Percentiles rank a stretch among this genome's conserved stretches.
Evolutionary conservation across 1,284 basidiomycete genomes (phyloP).

Genomic region (Tylopilus sp.): DNA sequence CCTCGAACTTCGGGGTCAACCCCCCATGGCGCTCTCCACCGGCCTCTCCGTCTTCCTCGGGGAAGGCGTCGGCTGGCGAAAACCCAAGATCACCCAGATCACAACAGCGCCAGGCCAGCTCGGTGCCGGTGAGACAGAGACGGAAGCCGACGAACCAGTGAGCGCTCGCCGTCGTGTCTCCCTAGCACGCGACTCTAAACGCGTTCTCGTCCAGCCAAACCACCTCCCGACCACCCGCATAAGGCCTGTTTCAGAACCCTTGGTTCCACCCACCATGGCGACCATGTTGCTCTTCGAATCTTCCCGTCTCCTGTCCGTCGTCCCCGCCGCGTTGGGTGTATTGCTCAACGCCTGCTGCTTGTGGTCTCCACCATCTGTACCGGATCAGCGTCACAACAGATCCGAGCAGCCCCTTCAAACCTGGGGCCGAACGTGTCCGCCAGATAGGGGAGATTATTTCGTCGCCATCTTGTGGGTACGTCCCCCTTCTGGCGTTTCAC

Average conservation of each 20-base stretch:
- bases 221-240: constrained; percentile 61
- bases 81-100: constrained; percentile 38
- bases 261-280: constrained; percentile 41
- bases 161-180: too few species aligned
- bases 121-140: constrained; percentile 72
- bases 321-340: constrained; percentile 65
- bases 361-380: constrained; percentile 37
- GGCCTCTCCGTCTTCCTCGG: constrained; percentile 26
- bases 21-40: background rate
- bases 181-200: background rate
- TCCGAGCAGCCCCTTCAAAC: background rate
- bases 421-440: constrained; percentile 28
- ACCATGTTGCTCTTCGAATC: constrained; percentile 43
- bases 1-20: constrained; percentile 15
- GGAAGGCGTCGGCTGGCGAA: constrained; percentile 25
- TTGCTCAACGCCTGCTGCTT: constrained; percentile 54
- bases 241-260: constrained; percentile 42
- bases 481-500: constrained; percentile 6
- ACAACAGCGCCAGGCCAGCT: constrained; percentile 55
- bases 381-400: constrained; percentile 1
- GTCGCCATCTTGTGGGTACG: constrained; percentile 66
- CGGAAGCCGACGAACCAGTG: constrained; percentile 70
- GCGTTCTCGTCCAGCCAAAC: constrained; percentile 38
- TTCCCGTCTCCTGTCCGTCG: constrained; percentile 61
- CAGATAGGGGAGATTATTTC: constrained; percentile 55